Evolutionary conservation across 306 rosid genomes (phyloP).

Genomic region (Alnus rubra): DNA sequence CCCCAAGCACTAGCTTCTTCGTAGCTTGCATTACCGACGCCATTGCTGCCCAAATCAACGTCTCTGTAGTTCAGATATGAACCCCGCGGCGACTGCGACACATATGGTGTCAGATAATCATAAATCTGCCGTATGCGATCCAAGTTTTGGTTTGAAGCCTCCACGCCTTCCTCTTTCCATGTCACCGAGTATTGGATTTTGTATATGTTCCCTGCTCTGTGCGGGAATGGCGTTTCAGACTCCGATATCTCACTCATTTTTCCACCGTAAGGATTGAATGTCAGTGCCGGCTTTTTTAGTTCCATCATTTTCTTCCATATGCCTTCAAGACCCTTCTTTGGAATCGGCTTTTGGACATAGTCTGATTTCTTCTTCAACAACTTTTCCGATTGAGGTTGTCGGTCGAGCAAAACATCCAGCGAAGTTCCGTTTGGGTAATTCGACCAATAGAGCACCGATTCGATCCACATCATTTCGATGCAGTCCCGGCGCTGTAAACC

Average conservation of each 20-base stretch:
- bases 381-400: constrained; percentile 42
- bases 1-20: constrained; percentile 66
- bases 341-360: constrained; percentile 56
- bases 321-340: constrained; percentile 50
- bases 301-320: constrained; percentile 68
- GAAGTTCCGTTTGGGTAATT: constrained; percentile 55
- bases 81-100: constrained; percentile 64
- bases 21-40: constrained; percentile 46
- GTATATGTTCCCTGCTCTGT: constrained; percentile 65
- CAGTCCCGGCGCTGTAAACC: constrained; percentile 50
- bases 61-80: constrained; percentile 75
- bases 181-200: constrained; percentile 64
- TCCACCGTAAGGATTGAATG: constrained; percentile 70
- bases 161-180: constrained; percentile 58
- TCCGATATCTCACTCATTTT: constrained; percentile 65
- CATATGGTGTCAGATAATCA: constrained; percentile 65
- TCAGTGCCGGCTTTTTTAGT: constrained; percentile 42
- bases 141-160: constrained; percentile 33
- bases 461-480: constrained; percentile 61
- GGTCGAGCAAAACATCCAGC: constrained; percentile 47
- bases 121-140: constrained; percentile 47
- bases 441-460: constrained; percentile 59
- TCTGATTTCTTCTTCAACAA: constrained; percentile 76
- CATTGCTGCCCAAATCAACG: constrained; percentile 66
- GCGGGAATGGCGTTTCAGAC: constrained; percentile 66